Evolutionary conservation across 2,329 filamentous ascomycete species (phyloP), one percentile per base, ranked within the genome.

Genomic region (Dothideomycetes sp.): DNA sequence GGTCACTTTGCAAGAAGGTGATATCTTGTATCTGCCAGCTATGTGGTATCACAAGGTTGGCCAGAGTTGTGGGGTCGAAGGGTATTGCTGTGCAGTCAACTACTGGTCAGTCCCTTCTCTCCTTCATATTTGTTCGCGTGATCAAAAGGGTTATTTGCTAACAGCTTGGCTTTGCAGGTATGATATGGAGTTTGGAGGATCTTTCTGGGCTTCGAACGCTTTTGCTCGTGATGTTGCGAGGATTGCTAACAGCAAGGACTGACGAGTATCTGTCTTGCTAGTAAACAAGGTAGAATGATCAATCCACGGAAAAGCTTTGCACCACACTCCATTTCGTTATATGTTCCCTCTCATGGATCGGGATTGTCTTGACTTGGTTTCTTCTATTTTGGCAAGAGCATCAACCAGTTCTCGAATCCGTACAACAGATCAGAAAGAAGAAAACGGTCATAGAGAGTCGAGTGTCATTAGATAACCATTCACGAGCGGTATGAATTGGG

Each of bases 1-100:
- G n/a, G 76, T 88, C 1, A 82, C 78, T 1, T 61, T 91, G 3
- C 59, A 79, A 1, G 72, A 78, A 8, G 84, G 84, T 0, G 84
- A 91, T 55, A 84, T 91, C 78, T 59, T 91, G 12, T 91, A 91
- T 61, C 64, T 91, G 20, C 84, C 84, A 5, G 78, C 82, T 5
- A 74, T 88, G 69, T 91, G 84, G 84, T 85, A 84, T 55, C 84
- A 91, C 56, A 87, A 89, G 56, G 84, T 91, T 4, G 77, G 74
- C 5, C 84, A 91, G 55, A 78, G 73, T 2, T 78, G 76, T 48
- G 70, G 69, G 0, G 64, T 74, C 0, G 82, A 87, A 47, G 80
- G 79, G 0, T 76, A 88, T 22, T 85, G 83, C 29, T 76, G 82
- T 41, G 82, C 84, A 1, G 78, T 87, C 25, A 91, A 91, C 53